Evolutionary conservation across 768 basidiomycete genomes (phyloP), one percentile per base, ranked within the genome.

Genomic region (Astraeus odoratus): DNA sequence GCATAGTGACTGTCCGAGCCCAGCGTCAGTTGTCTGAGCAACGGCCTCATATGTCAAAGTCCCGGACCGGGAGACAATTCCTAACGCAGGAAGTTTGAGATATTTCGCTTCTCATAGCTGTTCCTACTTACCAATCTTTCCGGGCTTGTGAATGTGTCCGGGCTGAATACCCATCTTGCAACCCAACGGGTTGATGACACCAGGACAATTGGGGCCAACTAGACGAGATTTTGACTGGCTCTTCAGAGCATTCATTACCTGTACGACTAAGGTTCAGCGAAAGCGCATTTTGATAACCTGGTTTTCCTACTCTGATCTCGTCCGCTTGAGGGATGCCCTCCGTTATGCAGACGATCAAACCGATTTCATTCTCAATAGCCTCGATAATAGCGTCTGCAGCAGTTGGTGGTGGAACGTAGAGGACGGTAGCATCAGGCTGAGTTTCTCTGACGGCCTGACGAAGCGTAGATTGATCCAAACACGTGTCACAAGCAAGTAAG

Each of bases 111-210:
- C n/a, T n/a, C n/a, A n/a, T n/a, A n/a, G n/a, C n/a, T n/a, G n/a
- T n/a, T n/a, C n/a, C n/a, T n/a, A 61, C 77, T 26, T 55, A 88
- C 94, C 95, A 55, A 99, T 95, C 56, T 88, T 91, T 43, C 96
- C 96, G 45, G 95, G 93, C 55, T 67, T 90, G 72, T 98, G 96
- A 57, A 99, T 97, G 63, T 96, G 92, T 22, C 93, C 96, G 10
- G 96, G 96, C 59, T 90, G 87, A 60, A 99, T 99, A 48, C 96
- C 96, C 82, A 99, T 97, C 75, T 98, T 98, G 75, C 96, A 99
- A 18, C 95, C 95, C 31, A 86, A 74, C 15, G 95, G 94, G 60
- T 95, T 94, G 60, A 98, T 97, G 57, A 99, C 83, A 61, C 96
- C 96, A 2, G 96, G 96, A 69, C 96, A 99, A 68, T 99, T 99